A percentile compares a stretch with the other conserved stretches of the same genome.
Conservation (phyloP, 805 yeast species). For the Saccharomycopsis fermentans region DNA sequence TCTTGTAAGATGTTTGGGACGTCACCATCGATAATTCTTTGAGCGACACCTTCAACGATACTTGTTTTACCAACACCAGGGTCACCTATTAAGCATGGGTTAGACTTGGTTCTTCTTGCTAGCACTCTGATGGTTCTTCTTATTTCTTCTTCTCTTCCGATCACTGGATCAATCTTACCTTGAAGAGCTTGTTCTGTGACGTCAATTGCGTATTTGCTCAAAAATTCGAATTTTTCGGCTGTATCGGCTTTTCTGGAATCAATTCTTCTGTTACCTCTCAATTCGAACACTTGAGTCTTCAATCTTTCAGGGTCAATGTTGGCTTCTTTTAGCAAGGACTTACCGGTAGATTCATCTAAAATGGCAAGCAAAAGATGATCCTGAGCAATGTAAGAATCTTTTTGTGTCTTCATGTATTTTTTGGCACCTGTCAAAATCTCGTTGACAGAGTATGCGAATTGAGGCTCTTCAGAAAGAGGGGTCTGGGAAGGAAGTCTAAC, state of each 20-base stretch:
- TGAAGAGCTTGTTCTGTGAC: slow-evolving; percentile 87
- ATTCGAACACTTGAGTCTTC: slow-evolving; percentile 63
- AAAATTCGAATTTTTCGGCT: slow-evolving; percentile 70
- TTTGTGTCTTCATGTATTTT: slow-evolving; percentile 75
- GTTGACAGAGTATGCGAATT: slow-evolving; percentile 68
- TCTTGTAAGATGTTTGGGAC: slow-evolving; percentile 82
- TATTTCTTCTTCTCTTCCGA: slow-evolving; percentile 98
- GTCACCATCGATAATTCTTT: slow-evolving; percentile 89
- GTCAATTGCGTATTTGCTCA: slow-evolving; percentile 84
- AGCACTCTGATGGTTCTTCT: slow-evolving; percentile 89
- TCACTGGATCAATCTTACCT: slow-evolving; percentile 95
- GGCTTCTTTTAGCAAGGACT: slow-evolving; percentile 62
- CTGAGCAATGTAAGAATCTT: slow-evolving; percentile 86
- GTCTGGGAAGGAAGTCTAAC: slow-evolving; percentile 80
- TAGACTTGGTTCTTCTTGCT: slow-evolving; percentile 95
- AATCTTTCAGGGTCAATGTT: slow-evolving; percentile 59
- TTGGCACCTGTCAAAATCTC: slow-evolving; percentile 64
- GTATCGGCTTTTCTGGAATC: slow-evolving; percentile 94
- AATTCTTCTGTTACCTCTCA: slow-evolving; percentile 85
- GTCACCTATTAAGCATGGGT: slow-evolving; percentile 94
- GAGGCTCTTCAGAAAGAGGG: slow-evolving; percentile 79
- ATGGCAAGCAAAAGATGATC: slow-evolving; percentile 85
- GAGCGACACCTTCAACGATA: slow-evolving; percentile 97
- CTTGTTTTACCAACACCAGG: slow-evolving; percentile 99
- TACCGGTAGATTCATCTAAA: slow-evolving; percentile 64